phyloP scores from a whole-genome alignment of 495 filamentous ascomycete species.

The Filosporella fistucella region DNA sequence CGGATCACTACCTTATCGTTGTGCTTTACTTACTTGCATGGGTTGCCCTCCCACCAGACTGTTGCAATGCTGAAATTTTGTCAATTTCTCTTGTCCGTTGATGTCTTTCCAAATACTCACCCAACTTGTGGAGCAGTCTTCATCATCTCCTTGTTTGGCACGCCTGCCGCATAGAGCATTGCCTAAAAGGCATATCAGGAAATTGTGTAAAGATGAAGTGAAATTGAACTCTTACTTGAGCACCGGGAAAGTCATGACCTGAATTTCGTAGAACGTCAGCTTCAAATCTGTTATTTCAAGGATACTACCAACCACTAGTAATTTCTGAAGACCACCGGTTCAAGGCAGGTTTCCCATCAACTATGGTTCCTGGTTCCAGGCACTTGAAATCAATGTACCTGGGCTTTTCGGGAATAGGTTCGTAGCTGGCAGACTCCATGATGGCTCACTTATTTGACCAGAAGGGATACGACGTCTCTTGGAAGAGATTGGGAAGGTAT shows the following conservation, averaged over 20 bases:
- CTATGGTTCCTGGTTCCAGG: constrained; percentile 49
- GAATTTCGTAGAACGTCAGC: neutral
- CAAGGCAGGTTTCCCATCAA: constrained; percentile 58
- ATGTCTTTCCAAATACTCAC: constrained; percentile 4
- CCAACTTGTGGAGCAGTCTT: constrained; percentile 89
- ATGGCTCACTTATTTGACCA: neutral
- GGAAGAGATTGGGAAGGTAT: too few species aligned
- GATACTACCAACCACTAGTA: constrained; percentile 39
- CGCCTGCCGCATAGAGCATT: constrained; percentile 93
- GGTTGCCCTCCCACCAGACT: constrained; percentile 97
- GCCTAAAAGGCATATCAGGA: constrained; percentile 48
- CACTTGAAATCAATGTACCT: constrained; percentile 60
- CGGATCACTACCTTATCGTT: constrained; percentile 5
- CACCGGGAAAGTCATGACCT: constrained; percentile 90
- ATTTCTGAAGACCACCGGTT: constrained; percentile 71
- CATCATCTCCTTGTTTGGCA: constrained; percentile 81
- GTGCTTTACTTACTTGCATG: constrained; percentile 55
- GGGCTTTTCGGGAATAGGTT: constrained; percentile 41
- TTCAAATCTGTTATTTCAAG: neutral
- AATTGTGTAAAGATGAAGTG: constrained; percentile 10
- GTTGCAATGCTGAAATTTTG: constrained; percentile 48
- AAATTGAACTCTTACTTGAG: constrained; percentile 57
- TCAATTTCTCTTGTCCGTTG: neutral
- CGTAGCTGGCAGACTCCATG: constrained; percentile 17
- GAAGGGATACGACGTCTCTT: too few species aligned